Conservation (phyloP, 345 rosid species). For the Citrus maxima region DNA sequence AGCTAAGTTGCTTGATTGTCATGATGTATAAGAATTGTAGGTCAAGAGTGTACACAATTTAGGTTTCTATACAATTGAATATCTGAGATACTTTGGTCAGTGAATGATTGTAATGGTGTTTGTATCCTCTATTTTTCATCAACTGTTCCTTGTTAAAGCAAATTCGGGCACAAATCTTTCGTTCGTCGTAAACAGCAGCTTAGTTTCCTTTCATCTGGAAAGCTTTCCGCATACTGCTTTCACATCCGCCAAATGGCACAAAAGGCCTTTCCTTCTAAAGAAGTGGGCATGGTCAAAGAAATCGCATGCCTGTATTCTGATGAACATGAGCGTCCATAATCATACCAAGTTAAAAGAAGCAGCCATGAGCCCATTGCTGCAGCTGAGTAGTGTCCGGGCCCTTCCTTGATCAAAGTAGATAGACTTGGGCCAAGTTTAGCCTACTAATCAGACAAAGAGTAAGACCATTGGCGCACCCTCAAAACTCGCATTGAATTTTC, state of each 20-base stretch:
- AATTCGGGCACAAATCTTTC: neutral
- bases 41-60: neutral
- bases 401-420: no score
- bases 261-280: neutral
- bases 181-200: neutral
- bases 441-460: no score
- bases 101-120: neutral
- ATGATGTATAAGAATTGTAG: constrained; percentile 2
- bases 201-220: neutral
- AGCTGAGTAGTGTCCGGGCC: no score
- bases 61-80: neutral
- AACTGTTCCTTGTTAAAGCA: neutral
- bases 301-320: no score
- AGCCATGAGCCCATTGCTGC: no score
- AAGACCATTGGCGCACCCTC: no score
- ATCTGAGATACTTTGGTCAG: neutral
- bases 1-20: constrained; percentile 17
- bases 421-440: no score
- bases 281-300: neutral
- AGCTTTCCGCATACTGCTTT: neutral
- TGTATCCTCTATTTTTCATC: neutral
- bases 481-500: no score
- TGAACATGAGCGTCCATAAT: no score
- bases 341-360: no score
- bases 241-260: neutral